Percentiles rank a stretch among this genome's conserved stretches.
Conservation (phyloP, 345 rosid genomes). For the Syzygium oleosum region DNA sequence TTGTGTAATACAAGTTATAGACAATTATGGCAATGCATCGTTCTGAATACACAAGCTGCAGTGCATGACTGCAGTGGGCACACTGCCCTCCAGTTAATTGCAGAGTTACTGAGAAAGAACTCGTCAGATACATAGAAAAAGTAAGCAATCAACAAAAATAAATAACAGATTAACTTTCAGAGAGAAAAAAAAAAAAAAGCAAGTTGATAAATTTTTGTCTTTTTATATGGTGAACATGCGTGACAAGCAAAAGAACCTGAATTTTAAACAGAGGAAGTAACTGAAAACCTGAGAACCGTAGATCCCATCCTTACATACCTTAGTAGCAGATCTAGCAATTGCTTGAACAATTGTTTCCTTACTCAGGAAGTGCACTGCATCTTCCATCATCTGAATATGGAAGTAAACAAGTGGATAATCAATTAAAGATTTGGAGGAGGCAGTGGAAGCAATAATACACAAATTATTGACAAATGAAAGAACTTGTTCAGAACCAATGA, state of each 20-base stretch:
- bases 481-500: neutral
- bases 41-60: neutral
- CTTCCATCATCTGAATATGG: slow-evolving; percentile 89
- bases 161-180: neutral
- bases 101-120: neutral
- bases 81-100: neutral
- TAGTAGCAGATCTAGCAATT: slow-evolving; percentile 92
- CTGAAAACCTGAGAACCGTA: neutral
- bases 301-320: slow-evolving; percentile 35
- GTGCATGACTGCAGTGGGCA: neutral
- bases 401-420: slow-evolving; percentile 6
- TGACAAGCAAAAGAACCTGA: neutral
- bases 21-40: neutral
- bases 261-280: neutral
- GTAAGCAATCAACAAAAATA: neutral
- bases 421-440: slow-evolving; percentile 1
- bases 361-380: slow-evolving; percentile 92
- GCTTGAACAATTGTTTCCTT: slow-evolving; percentile 98
- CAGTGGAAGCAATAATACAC: neutral
- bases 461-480: neutral
- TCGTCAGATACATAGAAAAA: neutral
- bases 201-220: neutral
- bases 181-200: neutral
- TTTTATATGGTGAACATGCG: neutral
- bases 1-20: neutral